Conservation (phyloP, 2,329 filamentous ascomycete genomes). For the Diaporthe sp. region DNA sequence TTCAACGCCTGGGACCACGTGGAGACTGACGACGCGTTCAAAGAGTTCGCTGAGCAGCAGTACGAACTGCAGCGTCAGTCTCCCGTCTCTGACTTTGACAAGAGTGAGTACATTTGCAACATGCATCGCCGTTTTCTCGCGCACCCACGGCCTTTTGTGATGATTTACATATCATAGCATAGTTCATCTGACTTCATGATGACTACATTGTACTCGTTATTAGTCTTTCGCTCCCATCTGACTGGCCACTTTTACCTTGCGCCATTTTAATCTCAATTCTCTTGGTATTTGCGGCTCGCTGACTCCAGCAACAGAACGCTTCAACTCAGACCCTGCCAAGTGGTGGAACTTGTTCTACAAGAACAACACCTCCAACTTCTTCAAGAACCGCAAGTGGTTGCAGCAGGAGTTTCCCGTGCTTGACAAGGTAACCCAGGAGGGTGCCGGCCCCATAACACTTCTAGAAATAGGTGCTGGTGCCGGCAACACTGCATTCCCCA, state of each 20-base stretch:
- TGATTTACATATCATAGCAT: slow-evolving; percentile 73
- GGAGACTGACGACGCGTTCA: slow-evolving; percentile 89
- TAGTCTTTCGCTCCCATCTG: slow-evolving; percentile 84
- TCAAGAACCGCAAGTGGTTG: slow-evolving; percentile 98
- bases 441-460: slow-evolving; percentile 77
- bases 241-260: slow-evolving; percentile 50
- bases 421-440: slow-evolving; percentile 77
- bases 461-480: slow-evolving; percentile 96
- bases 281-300: slow-evolving; percentile 48
- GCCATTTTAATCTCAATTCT: slow-evolving; percentile 32
- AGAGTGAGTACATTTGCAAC: slow-evolving; percentile 65
- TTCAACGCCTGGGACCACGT: slow-evolving; percentile 99
- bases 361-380: slow-evolving; percentile 97
- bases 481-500: slow-evolving; percentile 95
- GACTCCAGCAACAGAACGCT: slow-evolving; percentile 71
- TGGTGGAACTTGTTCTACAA: slow-evolving; percentile 99
- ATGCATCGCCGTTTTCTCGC: not conserved
- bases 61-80: slow-evolving; percentile 85
- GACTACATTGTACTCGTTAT: slow-evolving; percentile 67
- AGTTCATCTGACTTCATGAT: slow-evolving; percentile 80
- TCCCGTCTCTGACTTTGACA: slow-evolving; percentile 94
- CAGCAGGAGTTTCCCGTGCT: slow-evolving; percentile 95
- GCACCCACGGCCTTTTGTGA: slow-evolving; percentile 48
- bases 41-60: slow-evolving; percentile 86
- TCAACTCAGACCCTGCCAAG: slow-evolving; percentile 90